Evolutionary conservation across 768 basidiomycete genomes (phyloP).

Genomic region (Candolleomyces aberdarensis): DNA sequence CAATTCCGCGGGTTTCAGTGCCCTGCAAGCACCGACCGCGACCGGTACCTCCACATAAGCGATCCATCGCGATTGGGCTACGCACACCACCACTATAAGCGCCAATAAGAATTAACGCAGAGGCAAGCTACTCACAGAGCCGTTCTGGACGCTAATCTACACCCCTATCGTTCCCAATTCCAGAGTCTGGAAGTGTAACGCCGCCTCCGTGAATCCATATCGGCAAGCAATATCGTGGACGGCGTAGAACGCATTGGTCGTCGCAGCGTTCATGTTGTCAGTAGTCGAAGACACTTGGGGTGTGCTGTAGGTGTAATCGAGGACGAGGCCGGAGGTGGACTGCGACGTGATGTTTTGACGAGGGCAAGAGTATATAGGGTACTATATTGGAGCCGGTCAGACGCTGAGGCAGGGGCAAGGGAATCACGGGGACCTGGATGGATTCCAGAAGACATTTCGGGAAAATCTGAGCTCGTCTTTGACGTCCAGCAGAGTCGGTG

Average conservation of each 20-base stretch:
- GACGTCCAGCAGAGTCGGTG: too few species aligned
- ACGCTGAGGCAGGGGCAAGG: too few species aligned
- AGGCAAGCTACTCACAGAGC: conserved; percentile 17
- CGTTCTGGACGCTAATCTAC: conserved; percentile 49
- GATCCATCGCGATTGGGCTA: conserved; percentile 37
- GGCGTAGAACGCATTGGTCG: conserved; percentile 51
- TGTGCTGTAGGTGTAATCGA: conserved; percentile 32
- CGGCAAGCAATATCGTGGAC: conserved; percentile 41
- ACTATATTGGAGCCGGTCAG: too few species aligned
- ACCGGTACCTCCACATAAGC: conserved; percentile 52
- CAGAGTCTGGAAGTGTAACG: conserved; percentile 47
- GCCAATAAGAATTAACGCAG: background rate
- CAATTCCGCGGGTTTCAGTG: conserved; percentile 59
- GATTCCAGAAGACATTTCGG: too few species aligned
- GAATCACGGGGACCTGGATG: too few species aligned
- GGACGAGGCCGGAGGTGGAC: conserved; percentile 32
- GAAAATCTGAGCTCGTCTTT: too few species aligned
- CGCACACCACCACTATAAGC: background rate
- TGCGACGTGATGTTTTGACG: conserved; percentile 24
- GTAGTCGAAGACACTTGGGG: conserved; percentile 28
- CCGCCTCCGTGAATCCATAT: conserved; percentile 51
- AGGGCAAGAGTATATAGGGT: too few species aligned
- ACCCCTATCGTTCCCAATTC: conserved; percentile 48
- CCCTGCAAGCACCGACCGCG: conserved; percentile 60
- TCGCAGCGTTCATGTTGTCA: conserved; percentile 43